Conservation (phyloP, 2,329 filamentous ascomycete species). For the Colletotrichum horii region DNA sequence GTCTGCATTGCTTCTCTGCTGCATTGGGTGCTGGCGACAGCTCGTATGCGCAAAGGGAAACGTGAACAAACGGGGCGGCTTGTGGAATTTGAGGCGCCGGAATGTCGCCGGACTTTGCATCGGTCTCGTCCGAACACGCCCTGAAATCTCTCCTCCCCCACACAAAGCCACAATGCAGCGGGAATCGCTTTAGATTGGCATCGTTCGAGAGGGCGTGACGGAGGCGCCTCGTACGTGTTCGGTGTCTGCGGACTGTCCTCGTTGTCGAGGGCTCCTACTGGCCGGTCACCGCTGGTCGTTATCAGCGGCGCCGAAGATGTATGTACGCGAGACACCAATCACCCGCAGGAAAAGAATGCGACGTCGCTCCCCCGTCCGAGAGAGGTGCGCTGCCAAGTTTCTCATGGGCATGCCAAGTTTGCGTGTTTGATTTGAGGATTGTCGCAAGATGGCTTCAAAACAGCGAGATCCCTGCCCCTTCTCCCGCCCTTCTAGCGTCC, state of each 20-base stretch:
- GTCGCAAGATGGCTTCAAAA: background rate
- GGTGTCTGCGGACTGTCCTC: background rate
- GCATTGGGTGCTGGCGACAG: background rate
- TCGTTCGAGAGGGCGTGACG: background rate
- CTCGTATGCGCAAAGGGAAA: background rate
- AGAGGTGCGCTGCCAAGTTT: background rate
- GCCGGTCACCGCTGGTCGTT: background rate
- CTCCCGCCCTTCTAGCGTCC: conserved; percentile 14
- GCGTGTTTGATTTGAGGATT: background rate
- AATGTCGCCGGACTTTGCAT: background rate
- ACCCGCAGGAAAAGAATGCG: background rate
- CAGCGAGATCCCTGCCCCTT: background rate
- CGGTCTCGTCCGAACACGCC: background rate
- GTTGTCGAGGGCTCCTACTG: no score
- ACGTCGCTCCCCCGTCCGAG: background rate
- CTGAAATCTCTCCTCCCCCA: background rate
- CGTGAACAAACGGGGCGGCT: background rate
- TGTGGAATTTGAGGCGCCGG: background rate
- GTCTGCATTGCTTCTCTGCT: background rate
- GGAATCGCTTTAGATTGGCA: background rate
- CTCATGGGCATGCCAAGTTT: background rate
- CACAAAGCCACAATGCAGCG: background rate
- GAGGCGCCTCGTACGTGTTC: background rate
- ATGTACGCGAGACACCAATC: background rate
- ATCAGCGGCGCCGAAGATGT: background rate